phyloP scores from a whole-genome alignment of 306 rosid genomes.

The Fragaria iinumae region DNA sequence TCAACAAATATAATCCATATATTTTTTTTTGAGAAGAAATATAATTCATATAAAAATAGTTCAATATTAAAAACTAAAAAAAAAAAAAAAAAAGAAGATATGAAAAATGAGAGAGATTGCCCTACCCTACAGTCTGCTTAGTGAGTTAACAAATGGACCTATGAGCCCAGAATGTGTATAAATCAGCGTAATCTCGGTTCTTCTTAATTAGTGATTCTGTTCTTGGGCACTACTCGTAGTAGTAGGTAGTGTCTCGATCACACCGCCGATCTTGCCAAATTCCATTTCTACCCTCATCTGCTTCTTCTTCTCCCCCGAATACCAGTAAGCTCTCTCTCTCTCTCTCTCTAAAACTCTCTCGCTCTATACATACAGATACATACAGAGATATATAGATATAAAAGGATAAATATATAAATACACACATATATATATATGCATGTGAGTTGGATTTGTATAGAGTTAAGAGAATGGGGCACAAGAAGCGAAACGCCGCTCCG shows the following conservation, averaged over 20 bases:
- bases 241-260: constrained; percentile 33
- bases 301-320: background rate
- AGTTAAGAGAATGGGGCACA: constrained; percentile 66
- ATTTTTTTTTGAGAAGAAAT: no score
- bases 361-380: background rate
- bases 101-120: background rate
- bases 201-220: no score
- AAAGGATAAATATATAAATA: background rate
- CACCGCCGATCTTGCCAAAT: constrained; percentile 40
- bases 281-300: constrained; percentile 18
- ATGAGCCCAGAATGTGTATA: background rate
- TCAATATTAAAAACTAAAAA: no score
- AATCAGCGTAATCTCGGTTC: background rate
- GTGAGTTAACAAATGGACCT: no score
- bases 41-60: no score
- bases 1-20: no score
- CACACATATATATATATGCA: constrained; percentile 39
- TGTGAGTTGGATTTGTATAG: constrained; percentile 58
- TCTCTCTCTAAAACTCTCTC: background rate
- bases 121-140: background rate
- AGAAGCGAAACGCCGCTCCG: constrained; percentile 69
- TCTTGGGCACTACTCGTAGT: background rate
- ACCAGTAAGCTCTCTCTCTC: background rate
- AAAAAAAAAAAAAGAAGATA: background rate
- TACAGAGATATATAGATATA: background rate